Evolutionary conservation across 1,284 basidiomycete genomes (phyloP).

Genomic region (Irpex lacteus): DNA sequence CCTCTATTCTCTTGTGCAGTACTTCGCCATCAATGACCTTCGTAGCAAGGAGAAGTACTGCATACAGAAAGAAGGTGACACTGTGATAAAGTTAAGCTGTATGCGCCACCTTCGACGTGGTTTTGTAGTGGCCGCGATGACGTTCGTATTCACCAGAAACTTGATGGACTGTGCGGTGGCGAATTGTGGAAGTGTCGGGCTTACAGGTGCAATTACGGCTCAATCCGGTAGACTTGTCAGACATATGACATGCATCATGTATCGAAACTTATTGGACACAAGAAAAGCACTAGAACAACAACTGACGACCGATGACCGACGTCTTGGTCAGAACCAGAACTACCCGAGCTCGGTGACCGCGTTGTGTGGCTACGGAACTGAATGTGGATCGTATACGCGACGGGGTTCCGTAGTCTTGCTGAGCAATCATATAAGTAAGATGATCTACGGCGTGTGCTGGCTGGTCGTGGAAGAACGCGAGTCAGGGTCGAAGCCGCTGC

Average conservation of each 20-base stretch:
- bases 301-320: neutral
- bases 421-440: neutral
- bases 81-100: too few relatives aligned
- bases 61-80: too few relatives aligned
- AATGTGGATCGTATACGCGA: neutral
- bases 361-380: neutral
- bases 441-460: neutral
- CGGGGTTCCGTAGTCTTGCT: neutral
- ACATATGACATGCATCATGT: neutral
- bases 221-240: neutral
- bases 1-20: too few relatives aligned
- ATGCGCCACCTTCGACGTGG: too few relatives aligned
- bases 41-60: too few relatives aligned
- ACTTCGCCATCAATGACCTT: too few relatives aligned
- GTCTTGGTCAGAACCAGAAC: neutral
- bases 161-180: neutral
- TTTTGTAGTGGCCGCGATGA: too few relatives aligned
- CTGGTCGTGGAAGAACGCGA: neutral
- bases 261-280: neutral
- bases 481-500: neutral
- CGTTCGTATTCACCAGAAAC: neutral
- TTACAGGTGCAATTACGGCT: neutral
- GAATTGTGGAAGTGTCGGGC: neutral
- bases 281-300: neutral
- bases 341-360: neutral